Evolutionary conservation across 495 filamentous ascomycete genomes (phyloP).

Genomic region (Penicillium bialowiezense): DNA sequence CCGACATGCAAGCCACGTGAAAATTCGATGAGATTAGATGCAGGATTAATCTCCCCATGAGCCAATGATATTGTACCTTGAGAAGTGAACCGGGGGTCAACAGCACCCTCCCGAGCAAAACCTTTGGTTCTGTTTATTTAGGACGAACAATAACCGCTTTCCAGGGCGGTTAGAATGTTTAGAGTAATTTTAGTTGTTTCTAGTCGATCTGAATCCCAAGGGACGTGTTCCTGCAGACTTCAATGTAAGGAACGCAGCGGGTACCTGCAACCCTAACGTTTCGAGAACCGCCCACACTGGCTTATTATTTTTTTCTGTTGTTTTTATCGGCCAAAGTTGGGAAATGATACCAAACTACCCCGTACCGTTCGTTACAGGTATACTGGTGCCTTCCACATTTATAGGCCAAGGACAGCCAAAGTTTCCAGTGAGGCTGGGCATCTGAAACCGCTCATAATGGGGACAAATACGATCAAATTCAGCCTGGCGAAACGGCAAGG

Average conservation of each 20-base stretch:
- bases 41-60: background rate
- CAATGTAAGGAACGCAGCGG: background rate
- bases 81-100: background rate
- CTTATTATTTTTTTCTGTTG: no score
- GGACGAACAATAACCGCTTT: background rate
- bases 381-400: no score
- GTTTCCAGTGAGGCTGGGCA: background rate
- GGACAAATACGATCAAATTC: background rate
- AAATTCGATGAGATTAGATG: background rate
- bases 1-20: no score
- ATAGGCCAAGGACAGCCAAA: background rate
- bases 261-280: background rate
- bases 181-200: background rate
- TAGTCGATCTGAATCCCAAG: background rate
- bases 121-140: constrained; percentile 1
- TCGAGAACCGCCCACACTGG: background rate
- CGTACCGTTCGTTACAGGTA: no score
- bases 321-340: no score
- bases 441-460: background rate
- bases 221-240: background rate
- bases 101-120: background rate
- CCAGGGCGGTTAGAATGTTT: background rate
- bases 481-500: background rate
- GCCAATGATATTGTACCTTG: background rate
- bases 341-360: no score